Evolutionary conservation across 208 protist species (phyloP).

Genomic region (Tritrichomonas musculus): DNA sequence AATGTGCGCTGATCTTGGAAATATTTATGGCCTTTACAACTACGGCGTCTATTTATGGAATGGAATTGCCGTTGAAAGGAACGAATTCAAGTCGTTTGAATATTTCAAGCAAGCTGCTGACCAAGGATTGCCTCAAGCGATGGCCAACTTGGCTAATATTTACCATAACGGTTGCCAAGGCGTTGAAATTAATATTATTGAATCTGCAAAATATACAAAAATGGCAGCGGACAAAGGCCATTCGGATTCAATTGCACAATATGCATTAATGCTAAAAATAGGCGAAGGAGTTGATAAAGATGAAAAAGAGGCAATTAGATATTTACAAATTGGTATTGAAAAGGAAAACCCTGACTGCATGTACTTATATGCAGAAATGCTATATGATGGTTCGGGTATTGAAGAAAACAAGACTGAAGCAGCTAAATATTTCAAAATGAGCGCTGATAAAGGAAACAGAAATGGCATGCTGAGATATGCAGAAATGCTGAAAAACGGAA

Average conservation of each 20-base stretch:
- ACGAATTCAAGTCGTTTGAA: not conserved
- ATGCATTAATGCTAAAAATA: not conserved
- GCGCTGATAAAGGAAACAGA: not conserved
- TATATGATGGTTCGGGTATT: not conserved
- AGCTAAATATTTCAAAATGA: not conserved
- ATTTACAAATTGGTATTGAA: not conserved
- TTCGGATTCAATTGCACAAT: not conserved
- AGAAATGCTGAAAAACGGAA: not conserved
- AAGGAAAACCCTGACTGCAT: not conserved
- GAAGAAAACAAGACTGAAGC: not conserved
- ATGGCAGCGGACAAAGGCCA: conserved; percentile 9
- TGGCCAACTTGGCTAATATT: not conserved
- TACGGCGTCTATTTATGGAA: not conserved
- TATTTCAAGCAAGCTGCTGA: not conserved
- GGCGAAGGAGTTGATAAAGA: not conserved
- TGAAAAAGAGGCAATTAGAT: not conserved
- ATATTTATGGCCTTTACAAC: not conserved
- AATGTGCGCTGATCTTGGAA: not conserved
- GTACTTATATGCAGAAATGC: not conserved
- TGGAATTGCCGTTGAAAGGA: not conserved
- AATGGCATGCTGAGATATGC: not conserved
- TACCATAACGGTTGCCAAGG: not conserved
- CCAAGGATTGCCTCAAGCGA: not conserved
- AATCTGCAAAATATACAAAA: not conserved
- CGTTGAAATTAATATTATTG: not conserved